phyloP scores from a whole-genome alignment of 495 filamentous ascomycete species.

The Penicillium nucicola region DNA sequence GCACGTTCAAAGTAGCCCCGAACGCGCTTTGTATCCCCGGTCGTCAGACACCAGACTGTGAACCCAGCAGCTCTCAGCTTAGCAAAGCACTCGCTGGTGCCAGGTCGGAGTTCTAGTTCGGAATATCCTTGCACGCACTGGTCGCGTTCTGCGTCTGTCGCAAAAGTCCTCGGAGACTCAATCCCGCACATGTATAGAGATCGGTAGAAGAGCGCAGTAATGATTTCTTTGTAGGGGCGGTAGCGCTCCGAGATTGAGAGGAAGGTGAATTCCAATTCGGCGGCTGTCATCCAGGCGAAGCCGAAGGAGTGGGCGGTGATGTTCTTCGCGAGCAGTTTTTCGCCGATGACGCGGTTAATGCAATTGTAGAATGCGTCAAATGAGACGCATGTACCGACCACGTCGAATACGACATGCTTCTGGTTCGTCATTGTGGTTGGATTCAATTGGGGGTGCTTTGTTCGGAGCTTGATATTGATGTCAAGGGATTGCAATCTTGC shows the following conservation, averaged over 20 bases:
- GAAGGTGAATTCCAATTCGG: constrained; percentile 41
- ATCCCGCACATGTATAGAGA: constrained; percentile 36
- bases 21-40: constrained; percentile 35
- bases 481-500: too few relatives aligned
- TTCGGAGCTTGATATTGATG: neutral
- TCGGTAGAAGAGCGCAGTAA: constrained; percentile 39
- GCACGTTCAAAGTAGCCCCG: constrained; percentile 34
- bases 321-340: constrained; percentile 23
- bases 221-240: constrained; percentile 29
- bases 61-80: constrained; percentile 33
- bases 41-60: constrained; percentile 42
- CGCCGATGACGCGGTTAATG: constrained; percentile 28
- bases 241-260: constrained; percentile 40
- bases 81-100: constrained; percentile 26
- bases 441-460: neutral
- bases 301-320: constrained; percentile 35
- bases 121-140: constrained; percentile 26
- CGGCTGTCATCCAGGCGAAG: constrained; percentile 40
- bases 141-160: constrained; percentile 34
- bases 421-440: constrained; percentile 6
- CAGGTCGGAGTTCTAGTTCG: constrained; percentile 26
- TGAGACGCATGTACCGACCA: constrained; percentile 43
- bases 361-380: constrained; percentile 32
- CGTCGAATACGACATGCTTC: constrained; percentile 43
- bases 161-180: constrained; percentile 29